phyloP scores from a whole-genome alignment of 1,139 yeast genomes.

The Lodderomyces orthopsilosis region DNA sequence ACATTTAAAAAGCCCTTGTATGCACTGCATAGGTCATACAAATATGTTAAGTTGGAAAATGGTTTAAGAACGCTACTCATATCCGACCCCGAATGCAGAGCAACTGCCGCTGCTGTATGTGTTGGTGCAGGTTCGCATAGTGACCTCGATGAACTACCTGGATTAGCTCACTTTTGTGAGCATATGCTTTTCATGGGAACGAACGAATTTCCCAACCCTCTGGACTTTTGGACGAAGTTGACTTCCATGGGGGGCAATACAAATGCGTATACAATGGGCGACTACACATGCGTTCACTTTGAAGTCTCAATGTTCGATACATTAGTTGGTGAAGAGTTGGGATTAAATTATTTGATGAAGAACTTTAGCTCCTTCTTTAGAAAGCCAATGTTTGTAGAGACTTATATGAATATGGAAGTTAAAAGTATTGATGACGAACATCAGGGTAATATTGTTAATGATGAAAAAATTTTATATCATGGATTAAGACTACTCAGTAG shows the following conservation, averaged over 20 bases:
- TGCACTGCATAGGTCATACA: slow-evolving; percentile 36
- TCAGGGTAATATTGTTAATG: slow-evolving; percentile 40
- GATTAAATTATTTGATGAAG: slow-evolving; percentile 44
- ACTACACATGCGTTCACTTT: slow-evolving; percentile 58
- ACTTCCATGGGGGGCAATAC: slow-evolving; percentile 50
- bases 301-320: slow-evolving; percentile 49
- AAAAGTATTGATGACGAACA: slow-evolving; percentile 66
- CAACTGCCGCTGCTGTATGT: slow-evolving; percentile 44
- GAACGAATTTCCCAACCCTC: slow-evolving; percentile 48
- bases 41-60: slow-evolving; percentile 44
- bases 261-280: slow-evolving; percentile 69
- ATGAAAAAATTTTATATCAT: slow-evolving; percentile 52
- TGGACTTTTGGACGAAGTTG: slow-evolving; percentile 42
- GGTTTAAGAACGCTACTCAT: slow-evolving; percentile 52
- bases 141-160: slow-evolving; percentile 55
- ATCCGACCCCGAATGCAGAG: slow-evolving; percentile 52
- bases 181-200: slow-evolving; percentile 65
- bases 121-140: slow-evolving; percentile 63
- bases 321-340: slow-evolving; percentile 22
- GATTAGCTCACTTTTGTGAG: slow-evolving; percentile 74
- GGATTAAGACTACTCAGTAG: slow-evolving; percentile 52
- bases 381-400: slow-evolving; percentile 46
- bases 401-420: slow-evolving; percentile 49
- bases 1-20: slow-evolving; percentile 31
- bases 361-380: slow-evolving; percentile 52